phyloP scores from a whole-genome alignment of 2,329 filamentous ascomycete genomes.

The Sporothrix euskadiensis region DNA sequence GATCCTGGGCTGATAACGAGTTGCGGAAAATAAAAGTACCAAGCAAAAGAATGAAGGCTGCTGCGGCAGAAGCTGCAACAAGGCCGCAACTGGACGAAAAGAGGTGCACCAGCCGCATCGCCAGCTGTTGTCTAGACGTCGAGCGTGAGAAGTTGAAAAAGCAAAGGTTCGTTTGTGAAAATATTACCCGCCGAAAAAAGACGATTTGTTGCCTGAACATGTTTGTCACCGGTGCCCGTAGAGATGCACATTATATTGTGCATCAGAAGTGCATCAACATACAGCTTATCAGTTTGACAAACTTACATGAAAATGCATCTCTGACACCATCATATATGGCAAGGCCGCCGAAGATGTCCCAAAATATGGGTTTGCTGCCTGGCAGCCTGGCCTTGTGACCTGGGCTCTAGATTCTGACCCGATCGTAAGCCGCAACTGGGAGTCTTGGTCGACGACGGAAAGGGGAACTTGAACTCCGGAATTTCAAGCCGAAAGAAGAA shows the following conservation, averaged over 20 bases:
- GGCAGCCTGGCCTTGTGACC: background rate
- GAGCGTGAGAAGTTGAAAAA: background rate
- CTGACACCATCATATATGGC: background rate
- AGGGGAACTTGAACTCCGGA: background rate
- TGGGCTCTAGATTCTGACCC: background rate
- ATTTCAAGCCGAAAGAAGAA: background rate
- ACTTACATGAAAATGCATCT: background rate
- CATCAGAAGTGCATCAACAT: background rate
- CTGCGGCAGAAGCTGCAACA: background rate
- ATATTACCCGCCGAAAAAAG: background rate
- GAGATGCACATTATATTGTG: background rate
- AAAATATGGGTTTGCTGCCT: background rate
- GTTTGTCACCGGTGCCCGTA: background rate
- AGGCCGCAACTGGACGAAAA: background rate
- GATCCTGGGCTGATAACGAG: background rate
- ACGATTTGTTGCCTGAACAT: background rate
- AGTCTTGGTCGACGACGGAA: background rate
- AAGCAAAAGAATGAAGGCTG: background rate
- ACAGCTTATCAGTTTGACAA: background rate
- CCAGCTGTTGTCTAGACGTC: background rate
- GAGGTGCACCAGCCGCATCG: background rate
- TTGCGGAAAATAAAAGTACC: background rate
- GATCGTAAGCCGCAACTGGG: background rate
- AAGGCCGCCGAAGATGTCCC: background rate
- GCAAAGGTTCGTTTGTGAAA: background rate